Percentiles rank a stretch among this genome's conserved stretches.
These are phyloP conservation scores for Hypseocharis bilobata DNA, from an alignment of 441 rosid species.

Conservation along the genomic window DNA sequence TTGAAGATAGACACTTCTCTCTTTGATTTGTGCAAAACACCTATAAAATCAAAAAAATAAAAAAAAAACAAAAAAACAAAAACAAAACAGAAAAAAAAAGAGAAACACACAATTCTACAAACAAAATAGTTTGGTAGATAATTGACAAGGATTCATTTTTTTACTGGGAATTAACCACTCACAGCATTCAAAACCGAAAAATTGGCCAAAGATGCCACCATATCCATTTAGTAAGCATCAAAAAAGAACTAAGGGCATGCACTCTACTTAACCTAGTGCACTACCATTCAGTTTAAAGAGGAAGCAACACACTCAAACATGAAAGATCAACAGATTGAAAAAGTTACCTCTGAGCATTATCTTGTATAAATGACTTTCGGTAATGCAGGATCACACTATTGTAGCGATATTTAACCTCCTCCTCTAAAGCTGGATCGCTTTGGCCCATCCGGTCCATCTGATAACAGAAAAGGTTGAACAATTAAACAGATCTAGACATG, in stretches of 20 bases:
- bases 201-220: too few species aligned
- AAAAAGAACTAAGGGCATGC: background rate
- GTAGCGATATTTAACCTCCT: slow-evolving; percentile 73
- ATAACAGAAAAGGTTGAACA: slow-evolving; percentile 23
- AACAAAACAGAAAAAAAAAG: too few species aligned
- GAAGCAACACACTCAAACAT: background rate
- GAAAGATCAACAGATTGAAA: background rate
- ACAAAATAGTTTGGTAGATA: too few species aligned
- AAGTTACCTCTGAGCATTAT: slow-evolving; percentile 72
- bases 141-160: too few species aligned
- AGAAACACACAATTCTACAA: too few species aligned
- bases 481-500: background rate
- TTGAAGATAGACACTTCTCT: too few species aligned
- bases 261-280: background rate
- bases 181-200: too few species aligned
- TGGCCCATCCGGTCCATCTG: slow-evolving; percentile 77
- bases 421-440: slow-evolving; percentile 61
- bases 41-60: too few species aligned
- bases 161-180: too few species aligned
- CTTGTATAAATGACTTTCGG: slow-evolving; percentile 85
- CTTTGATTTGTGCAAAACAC: too few species aligned
- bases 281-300: background rate
- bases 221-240: too few species aligned
- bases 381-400: slow-evolving; percentile 67
- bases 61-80: too few species aligned